A percentile compares a stretch with the other conserved stretches of the same genome.
Conservation (phyloP, 2,329 filamentous ascomycete species). For the Xylariaceae sp. region DNA sequence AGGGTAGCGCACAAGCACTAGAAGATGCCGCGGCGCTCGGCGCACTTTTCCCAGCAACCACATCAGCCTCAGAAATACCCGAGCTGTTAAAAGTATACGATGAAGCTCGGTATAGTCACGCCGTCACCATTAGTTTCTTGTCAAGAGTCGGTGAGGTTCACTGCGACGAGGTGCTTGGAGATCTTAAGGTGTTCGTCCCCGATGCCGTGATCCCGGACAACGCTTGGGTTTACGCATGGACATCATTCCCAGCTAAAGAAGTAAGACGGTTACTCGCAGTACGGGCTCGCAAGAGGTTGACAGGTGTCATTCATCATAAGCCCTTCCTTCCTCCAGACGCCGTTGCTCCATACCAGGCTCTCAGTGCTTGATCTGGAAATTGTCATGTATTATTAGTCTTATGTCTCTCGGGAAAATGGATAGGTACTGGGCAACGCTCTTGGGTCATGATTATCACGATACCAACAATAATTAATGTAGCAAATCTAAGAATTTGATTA, state of each 20-base stretch:
- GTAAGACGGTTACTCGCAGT: constrained; percentile 10
- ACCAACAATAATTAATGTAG: too few relatives aligned
- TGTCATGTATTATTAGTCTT: too few relatives aligned
- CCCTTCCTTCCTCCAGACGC: too few relatives aligned
- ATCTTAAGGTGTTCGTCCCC: constrained; percentile 8
- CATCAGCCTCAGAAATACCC: constrained; percentile 6
- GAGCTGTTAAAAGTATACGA: constrained; percentile 13
- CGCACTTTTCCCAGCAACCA: constrained; percentile 7
- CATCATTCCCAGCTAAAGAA: constrained; percentile 4
- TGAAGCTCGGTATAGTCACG: constrained; percentile 12
- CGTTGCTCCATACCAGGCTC: too few relatives aligned
- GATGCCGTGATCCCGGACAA: neutral
- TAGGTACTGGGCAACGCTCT: too few relatives aligned
- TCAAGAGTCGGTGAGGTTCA: constrained; percentile 5
- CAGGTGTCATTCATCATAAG: too few relatives aligned
- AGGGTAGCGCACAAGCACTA: constrained; percentile 14
- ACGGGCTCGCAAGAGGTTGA: too few relatives aligned
- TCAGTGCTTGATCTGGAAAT: too few relatives aligned
- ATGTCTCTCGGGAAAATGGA: too few relatives aligned
- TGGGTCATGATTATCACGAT: too few relatives aligned
- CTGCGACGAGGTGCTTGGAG: neutral
- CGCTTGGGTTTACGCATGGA: neutral
- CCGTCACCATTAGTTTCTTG: constrained; percentile 8
- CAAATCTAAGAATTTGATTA: too few relatives aligned
- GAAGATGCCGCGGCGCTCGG: constrained; percentile 13